Conservation (phyloP, 2,329 filamentous ascomycete species). For the Diaporthe capsici region DNA sequence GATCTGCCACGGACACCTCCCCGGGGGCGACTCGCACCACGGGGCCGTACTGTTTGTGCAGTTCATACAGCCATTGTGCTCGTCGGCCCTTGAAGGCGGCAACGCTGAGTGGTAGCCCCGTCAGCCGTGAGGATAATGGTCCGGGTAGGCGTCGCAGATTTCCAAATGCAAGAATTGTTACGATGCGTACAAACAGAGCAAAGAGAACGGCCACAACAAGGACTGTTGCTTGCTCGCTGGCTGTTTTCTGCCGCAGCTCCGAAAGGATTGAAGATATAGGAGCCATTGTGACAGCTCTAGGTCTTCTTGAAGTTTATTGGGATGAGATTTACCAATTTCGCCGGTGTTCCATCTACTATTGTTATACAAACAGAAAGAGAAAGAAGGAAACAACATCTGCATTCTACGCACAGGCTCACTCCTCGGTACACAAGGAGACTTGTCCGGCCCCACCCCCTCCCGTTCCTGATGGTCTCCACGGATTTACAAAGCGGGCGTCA, state of each 20-base stretch:
- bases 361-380: too few species aligned
- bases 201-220: not conserved
- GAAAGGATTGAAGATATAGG: not conserved
- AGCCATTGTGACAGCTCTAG: not conserved
- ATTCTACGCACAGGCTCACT: not conserved
- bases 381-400: not conserved
- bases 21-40: constrained; percentile 63
- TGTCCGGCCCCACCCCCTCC: not conserved
- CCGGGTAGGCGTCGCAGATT: not conserved
- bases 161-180: not conserved
- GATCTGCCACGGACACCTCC: constrained; percentile 57
- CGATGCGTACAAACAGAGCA: not conserved
- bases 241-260: not conserved
- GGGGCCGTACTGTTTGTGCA: constrained; percentile 62
- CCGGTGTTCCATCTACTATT: too few species aligned
- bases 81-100: constrained; percentile 7
- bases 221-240: not conserved
- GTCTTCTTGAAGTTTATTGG: not conserved
- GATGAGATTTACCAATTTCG: not conserved
- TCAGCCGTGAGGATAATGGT: not conserved
- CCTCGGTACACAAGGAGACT: not conserved
- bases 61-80: constrained; percentile 32
- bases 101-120: not conserved
- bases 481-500: not conserved
- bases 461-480: not conserved